Conservation (phyloP, 129 eudicot species). For the Centaurea solstitialis region DNA sequence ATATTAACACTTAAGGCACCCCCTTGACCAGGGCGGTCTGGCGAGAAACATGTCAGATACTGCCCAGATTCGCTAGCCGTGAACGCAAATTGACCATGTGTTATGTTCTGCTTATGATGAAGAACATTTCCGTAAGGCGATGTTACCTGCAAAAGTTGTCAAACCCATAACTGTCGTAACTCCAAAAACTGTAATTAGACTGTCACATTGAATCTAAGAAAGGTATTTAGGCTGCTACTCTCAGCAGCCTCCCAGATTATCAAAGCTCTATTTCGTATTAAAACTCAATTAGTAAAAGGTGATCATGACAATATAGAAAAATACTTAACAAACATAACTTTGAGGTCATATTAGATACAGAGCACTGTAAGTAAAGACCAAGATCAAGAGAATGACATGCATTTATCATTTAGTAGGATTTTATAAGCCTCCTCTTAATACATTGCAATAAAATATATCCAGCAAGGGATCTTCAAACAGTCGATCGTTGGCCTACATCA, state of each 20-base stretch:
- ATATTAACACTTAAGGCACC: conserved; percentile 74
- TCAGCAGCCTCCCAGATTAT: too few relatives aligned
- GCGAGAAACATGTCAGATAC: conserved; percentile 80
- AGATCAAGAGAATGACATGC: neutral
- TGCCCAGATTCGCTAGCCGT: conserved; percentile 82
- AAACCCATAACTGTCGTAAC: neutral
- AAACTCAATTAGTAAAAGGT: too few relatives aligned
- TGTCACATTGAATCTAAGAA: too few relatives aligned
- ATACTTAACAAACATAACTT: too few relatives aligned
- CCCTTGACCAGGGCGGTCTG: conserved; percentile 50
- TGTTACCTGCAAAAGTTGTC: conserved; percentile 59
- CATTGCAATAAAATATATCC: neutral
- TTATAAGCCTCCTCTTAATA: neutral
- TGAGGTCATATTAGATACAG: too few relatives aligned
- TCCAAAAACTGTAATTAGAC: neutral
- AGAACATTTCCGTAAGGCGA: conserved; percentile 88
- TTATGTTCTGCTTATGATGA: conserved; percentile 64
- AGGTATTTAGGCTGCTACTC: too few relatives aligned
- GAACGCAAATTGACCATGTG: conserved; percentile 93
- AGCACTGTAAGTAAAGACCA: too few relatives aligned
- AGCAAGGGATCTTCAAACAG: neutral
- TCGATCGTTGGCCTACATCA: too few relatives aligned
- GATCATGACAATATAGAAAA: too few relatives aligned
- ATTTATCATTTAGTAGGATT: neutral
- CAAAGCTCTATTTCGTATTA: too few relatives aligned